Conservation (phyloP, 306 rosid genomes). For the apple (Malus domestica) region DNA sequence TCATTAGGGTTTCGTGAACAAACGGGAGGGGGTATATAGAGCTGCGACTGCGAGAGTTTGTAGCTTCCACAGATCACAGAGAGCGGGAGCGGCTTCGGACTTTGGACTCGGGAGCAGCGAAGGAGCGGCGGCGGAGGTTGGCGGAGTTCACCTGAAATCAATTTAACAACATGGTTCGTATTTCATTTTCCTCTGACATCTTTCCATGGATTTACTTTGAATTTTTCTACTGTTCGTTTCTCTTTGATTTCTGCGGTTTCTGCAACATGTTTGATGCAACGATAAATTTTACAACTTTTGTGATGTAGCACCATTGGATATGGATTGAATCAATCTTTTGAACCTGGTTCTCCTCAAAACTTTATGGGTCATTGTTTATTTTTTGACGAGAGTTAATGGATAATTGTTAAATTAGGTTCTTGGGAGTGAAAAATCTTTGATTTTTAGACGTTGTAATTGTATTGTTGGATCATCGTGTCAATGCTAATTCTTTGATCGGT, state of each 20-base stretch:
- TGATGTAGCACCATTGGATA: neutral
- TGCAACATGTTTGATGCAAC: neutral
- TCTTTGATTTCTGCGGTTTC: neutral
- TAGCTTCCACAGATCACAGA: neutral
- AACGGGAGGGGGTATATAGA: neutral
- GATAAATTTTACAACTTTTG: neutral
- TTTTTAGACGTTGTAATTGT: neutral
- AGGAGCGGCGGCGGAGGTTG: neutral
- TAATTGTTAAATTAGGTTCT: neutral
- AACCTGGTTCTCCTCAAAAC: neutral
- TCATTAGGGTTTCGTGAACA: neutral
- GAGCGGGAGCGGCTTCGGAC: conserved; percentile 4
- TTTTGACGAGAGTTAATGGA: neutral
- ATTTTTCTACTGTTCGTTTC: neutral
- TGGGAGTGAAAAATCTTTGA: neutral
- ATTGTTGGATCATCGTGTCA: neutral
- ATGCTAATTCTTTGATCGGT: too few species aligned
- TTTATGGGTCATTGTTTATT: neutral
- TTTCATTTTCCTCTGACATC: neutral
- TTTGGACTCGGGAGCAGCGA: neutral
- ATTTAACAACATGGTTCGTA: neutral
- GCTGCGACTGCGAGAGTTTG: neutral
- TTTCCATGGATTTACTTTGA: neutral
- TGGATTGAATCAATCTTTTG: neutral
- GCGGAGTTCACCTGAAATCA: neutral